Percentiles rank a stretch among this genome's conserved stretches.
Evolutionary conservation across 257 asterid genomes (phyloP).

Genomic region (Gynochthodes officinalis): DNA sequence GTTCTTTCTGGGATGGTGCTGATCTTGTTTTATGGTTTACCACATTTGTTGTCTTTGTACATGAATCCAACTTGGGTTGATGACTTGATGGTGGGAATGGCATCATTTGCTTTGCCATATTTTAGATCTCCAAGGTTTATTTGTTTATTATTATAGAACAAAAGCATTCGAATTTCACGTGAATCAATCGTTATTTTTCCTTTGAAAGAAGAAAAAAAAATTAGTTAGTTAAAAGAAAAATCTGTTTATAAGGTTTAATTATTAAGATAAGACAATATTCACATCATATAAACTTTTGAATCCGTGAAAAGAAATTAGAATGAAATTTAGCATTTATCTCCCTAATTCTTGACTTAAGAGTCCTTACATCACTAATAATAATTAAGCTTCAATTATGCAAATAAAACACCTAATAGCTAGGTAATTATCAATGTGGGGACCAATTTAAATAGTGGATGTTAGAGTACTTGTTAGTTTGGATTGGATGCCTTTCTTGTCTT

Average conservation of each 20-base stretch:
- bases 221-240: too few species aligned
- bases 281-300: not conserved
- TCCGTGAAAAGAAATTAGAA: not conserved
- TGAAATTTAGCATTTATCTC: too few species aligned
- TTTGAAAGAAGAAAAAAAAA: too few species aligned
- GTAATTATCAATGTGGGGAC: constrained; percentile 28
- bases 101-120: not conserved
- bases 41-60: not conserved
- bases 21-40: not conserved
- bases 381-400: constrained; percentile 13
- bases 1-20: not conserved
- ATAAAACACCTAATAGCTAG: not conserved
- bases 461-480: constrained; percentile 33
- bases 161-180: too few species aligned
- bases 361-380: too few species aligned
- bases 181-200: too few species aligned
- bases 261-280: constrained; percentile 2
- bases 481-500: constrained; percentile 48
- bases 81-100: not conserved
- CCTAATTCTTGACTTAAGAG: not conserved
- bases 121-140: not conserved
- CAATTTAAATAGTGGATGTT: constrained; percentile 17
- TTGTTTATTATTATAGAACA: too few species aligned
- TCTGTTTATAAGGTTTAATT: not conserved
- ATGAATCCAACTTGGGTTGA: too few species aligned